Evolutionary conservation across 495 filamentous ascomycete genomes (phyloP), one percentile per base, ranked within the genome.

Genomic region (Penicillium cinerascens): DNA sequence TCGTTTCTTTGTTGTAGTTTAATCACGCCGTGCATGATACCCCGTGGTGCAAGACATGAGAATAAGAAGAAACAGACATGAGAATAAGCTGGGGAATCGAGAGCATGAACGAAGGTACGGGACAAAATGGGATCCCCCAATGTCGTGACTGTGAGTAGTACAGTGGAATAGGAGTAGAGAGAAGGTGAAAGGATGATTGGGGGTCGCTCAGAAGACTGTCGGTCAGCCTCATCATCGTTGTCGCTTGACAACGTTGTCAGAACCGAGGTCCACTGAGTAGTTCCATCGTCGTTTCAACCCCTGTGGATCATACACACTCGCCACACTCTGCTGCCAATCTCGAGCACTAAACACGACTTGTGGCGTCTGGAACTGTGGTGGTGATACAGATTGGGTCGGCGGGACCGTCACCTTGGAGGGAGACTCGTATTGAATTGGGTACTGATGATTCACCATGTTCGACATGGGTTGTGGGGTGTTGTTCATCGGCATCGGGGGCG

Each of bases 281-380:
- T 76, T 73, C 88, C 88, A 92, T 23, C 85, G 73, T 36, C 90
- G 76, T 68, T 95, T 95, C 26, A 89, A 63, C 4, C 85, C 84
- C 47, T 84, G 84, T 41, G 77, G 74, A 54, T 91, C 88, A 70
- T 87, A 96, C 1, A 92, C 89, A 61, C 84, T 90, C 13, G 95
- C 92, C 58, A 98, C 92, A 40, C 85, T 90, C 60, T 96, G 88
- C 68, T 96, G 92, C 93, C 93, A 98, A 82, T 96, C 95, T 53
- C 87, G 86, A 10, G 93, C 90, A 11, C 89, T 95, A 50, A 98
- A 89, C 56, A 95, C 86, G 15, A 84, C 78, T 7, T 77, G 80
- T 15, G 81, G 73, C 11, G 77, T 68, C 27, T 75, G 75, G 50
- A 83, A 82, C 42, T 82, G 76, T 21, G 78, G 75, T 22, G 80